Evolutionary conservation across 352 stramenopile genomes (phyloP).

Genomic region (Pythium utonaiense): DNA sequence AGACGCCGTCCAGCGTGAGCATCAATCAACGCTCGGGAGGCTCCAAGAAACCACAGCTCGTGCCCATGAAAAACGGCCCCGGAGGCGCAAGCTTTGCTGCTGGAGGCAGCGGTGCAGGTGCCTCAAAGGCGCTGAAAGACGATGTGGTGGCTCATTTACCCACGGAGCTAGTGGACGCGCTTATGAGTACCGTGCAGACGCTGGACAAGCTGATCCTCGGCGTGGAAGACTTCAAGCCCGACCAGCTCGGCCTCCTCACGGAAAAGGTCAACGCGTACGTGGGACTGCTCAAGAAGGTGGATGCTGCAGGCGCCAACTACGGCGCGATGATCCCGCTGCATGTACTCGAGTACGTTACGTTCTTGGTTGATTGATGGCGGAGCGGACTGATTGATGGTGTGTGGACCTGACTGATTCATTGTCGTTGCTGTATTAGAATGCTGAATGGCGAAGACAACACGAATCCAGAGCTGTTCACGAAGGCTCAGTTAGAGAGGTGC

Average conservation of each 20-base stretch:
- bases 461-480: conserved; percentile 70
- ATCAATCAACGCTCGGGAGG: conserved; percentile 17
- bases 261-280: conserved; percentile 62
- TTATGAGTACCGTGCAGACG: conserved; percentile 58
- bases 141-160: conserved; percentile 62
- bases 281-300: conserved; percentile 51
- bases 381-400: conserved; percentile 5
- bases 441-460: conserved; percentile 47
- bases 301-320: conserved; percentile 40
- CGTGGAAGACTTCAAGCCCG: conserved; percentile 54
- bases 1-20: conserved; percentile 45
- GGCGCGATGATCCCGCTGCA: conserved; percentile 56
- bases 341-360: conserved; percentile 42
- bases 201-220: conserved; percentile 59
- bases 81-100: background rate
- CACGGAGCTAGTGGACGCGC: conserved; percentile 46
- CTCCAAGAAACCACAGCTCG: conserved; percentile 49
- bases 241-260: conserved; percentile 55
- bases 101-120: conserved; percentile 12
- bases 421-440: conserved; percentile 28
- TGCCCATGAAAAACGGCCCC: conserved; percentile 36
- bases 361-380: background rate
- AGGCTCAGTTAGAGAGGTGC: conserved; percentile 57
- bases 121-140: conserved; percentile 39
- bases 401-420: too few species aligned